Base-by-base conservation (phyloP, 176 grass and related monocot species). In the Panicum miliaceum region DNA sequence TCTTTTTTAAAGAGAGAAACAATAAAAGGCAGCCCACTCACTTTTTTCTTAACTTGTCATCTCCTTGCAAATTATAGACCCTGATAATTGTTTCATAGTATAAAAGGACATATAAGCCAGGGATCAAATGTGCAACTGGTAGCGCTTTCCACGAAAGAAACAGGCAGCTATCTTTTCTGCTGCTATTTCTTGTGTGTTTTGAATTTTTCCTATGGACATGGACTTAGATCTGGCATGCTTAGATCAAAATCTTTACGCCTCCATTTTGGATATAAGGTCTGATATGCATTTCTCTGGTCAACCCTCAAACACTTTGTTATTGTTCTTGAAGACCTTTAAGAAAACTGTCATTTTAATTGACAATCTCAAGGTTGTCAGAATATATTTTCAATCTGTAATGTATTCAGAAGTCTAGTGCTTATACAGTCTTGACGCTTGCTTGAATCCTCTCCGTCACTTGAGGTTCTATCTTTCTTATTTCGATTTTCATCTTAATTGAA, bases 131-230 rank as follows among this genome's bases (percentile, higher is more conserved):
- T 72, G 56, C 43, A 77, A 70, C 72, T 66, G 32, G 25, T 38
- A 75, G 37, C 29, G 13, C 57, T 79, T 89, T 78, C 70, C 64
- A 47, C 25, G 15, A 86, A 86, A 82, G 79, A 82, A 86, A 71
- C 12, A 57, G 3, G 10, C 2, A 2, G n/a, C 14, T 85, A 32
- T 71, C 26, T 64, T 86, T 86, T n/a, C 37, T 64, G 20, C 60
- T 73, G 72, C 53, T 86, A 10, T 77, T 86, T 65, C 40, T 82
- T 32, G 37, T 41, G 40, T 80, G 19, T 64, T 23, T 64, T 20
- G 6, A 23, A 54, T 72, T 22, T 76, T 78, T 61, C 18, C 7
- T 53, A 50, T 80, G 68, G 29, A 27, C 68, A 38, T 80, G 68
- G 7, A 32, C 29, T 67, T 51, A 71, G 26, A 84, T 77, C 81